A percentile compares a stretch with the other conserved stretches of the same genome.
Evolutionary conservation across 352 stramenopile species (phyloP).

Genomic region (Phytophthora colocasiae): DNA sequence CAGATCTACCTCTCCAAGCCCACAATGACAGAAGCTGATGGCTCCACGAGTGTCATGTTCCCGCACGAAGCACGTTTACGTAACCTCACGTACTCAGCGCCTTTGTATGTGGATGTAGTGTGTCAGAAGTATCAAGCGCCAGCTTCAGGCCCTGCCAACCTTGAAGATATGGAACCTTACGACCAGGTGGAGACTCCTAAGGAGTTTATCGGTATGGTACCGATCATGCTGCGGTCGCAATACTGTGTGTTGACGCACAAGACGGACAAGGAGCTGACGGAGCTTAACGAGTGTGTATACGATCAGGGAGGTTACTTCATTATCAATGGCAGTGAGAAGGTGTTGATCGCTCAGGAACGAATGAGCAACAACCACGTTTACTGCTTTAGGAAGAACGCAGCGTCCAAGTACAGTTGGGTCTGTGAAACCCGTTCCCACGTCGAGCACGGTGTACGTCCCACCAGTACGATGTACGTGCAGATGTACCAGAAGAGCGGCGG

Average conservation of each 20-base stretch:
- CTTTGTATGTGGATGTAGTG: slow-evolving; percentile 98
- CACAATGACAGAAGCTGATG: slow-evolving; percentile 97
- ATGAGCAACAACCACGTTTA: slow-evolving; percentile 99
- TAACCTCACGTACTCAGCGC: slow-evolving; percentile 99
- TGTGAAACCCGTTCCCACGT: slow-evolving; percentile 98
- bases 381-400: slow-evolving; percentile 98
- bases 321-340: slow-evolving; percentile 97
- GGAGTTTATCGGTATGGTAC: slow-evolving; percentile 98
- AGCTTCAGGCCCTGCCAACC: slow-evolving; percentile 60
- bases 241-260: slow-evolving; percentile 96
- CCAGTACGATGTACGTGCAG: slow-evolving; percentile 98
- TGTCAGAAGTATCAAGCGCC: slow-evolving; percentile 92
- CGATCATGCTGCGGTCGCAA: slow-evolving; percentile 98
- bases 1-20: slow-evolving; percentile 99
- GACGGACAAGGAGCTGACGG: slow-evolving; percentile 93
- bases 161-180: slow-evolving; percentile 90
- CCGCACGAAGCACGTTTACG: slow-evolving; percentile 98
- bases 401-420: slow-evolving; percentile 96
- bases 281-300: slow-evolving; percentile 99
- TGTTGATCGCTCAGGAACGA: slow-evolving; percentile 99
- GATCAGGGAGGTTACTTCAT: slow-evolving; percentile 99
- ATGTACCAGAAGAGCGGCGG: slow-evolving; percentile 98
- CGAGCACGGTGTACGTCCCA: slow-evolving; percentile 95
- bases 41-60: slow-evolving; percentile 98
- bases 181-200: slow-evolving; percentile 89